phyloP scores from a whole-genome alignment of 1,139 yeast genomes.

The Pichia sp. region DNA sequence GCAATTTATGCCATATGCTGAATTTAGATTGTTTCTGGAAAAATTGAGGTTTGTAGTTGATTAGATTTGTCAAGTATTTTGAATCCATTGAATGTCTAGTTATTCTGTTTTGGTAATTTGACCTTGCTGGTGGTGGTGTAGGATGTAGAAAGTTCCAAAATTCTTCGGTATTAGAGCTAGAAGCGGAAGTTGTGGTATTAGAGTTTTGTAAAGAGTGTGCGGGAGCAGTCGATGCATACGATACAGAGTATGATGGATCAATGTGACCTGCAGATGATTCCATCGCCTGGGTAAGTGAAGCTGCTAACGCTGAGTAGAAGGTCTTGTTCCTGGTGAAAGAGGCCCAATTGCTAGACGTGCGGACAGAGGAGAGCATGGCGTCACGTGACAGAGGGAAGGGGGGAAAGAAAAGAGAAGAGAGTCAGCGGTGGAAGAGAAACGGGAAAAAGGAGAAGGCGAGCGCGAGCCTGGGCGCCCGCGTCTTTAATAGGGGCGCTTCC shows the following conservation, averaged over 20 bases:
- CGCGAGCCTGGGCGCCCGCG: neutral
- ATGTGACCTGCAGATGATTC: neutral
- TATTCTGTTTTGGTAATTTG: conserved; percentile 14
- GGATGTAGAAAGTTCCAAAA: conserved; percentile 1
- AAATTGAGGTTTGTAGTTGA: conserved; percentile 25
- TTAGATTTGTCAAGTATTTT: conserved; percentile 24
- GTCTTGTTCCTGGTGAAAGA: neutral
- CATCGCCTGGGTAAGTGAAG: neutral
- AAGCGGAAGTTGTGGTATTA: too few relatives aligned
- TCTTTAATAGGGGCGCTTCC: conserved; percentile 1
- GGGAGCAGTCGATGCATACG: neutral
- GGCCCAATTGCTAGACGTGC: neutral
- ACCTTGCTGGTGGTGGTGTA: conserved; percentile 10
- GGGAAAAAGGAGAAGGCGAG: neutral
- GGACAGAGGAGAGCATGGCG: neutral
- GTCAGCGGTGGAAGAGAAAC: neutral
- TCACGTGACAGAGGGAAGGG: neutral
- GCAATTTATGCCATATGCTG: conserved; percentile 54
- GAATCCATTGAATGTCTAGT: conserved; percentile 28
- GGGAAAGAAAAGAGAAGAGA: neutral
- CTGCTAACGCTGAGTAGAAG: neutral
- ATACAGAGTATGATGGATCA: neutral
- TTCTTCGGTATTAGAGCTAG: too few relatives aligned
- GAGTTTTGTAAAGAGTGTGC: too few relatives aligned
- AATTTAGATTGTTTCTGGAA: conserved; percentile 18